These are phyloP conservation scores for Solanum pinnatisectum DNA, from an alignment of 257 asterid species.

Conservation along the genomic window DNA sequence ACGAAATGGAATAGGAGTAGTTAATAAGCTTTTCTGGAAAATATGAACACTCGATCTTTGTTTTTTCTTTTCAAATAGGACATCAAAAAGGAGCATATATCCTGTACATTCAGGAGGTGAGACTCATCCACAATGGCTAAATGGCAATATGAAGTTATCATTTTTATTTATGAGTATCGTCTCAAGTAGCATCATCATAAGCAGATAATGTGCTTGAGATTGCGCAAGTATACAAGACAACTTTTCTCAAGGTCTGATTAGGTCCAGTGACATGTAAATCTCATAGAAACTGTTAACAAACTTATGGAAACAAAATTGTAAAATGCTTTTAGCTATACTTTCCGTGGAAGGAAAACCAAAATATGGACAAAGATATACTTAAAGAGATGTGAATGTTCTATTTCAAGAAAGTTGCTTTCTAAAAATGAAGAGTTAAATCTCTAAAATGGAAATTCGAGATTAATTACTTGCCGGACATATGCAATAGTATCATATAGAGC, in stretches of 20 bases:
- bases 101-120: neutral
- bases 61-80: neutral
- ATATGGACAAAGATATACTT: neutral
- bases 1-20: neutral
- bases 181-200: neutral
- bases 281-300: neutral
- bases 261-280: neutral
- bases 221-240: neutral
- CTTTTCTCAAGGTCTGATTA: neutral
- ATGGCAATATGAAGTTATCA: neutral
- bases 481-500: neutral
- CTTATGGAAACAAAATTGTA: neutral
- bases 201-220: neutral
- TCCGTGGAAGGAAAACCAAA: neutral
- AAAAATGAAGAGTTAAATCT: neutral
- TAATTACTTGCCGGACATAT: neutral
- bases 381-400: neutral
- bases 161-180: neutral
- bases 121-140: neutral
- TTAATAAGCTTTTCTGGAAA: neutral
- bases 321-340: neutral
- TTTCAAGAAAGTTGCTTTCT: neutral
- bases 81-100: neutral
- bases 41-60: neutral
- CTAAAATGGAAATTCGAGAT: neutral